A percentile compares a stretch with the other conserved stretches of the same genome.
These are phyloP conservation scores for Fusarium chaquense DNA, from an alignment of 2,329 filamentous ascomycete genomes.

Conservation along the genomic window DNA sequence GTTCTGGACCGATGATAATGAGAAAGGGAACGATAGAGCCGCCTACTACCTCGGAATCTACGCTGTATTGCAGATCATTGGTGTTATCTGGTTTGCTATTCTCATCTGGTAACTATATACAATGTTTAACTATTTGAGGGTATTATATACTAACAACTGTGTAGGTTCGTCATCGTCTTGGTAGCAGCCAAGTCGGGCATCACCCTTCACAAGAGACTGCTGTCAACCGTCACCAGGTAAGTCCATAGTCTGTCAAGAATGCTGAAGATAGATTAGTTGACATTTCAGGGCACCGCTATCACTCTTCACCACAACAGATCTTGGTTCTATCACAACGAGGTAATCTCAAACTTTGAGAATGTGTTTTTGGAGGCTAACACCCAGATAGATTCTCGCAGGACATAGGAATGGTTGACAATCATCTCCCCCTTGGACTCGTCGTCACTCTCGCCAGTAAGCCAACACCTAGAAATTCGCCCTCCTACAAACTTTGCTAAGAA, in stretches of 20 bases:
- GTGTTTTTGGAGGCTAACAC: not conserved
- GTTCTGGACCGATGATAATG: slow-evolving; percentile 47
- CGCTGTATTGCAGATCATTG: slow-evolving; percentile 40
- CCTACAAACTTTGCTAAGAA: slow-evolving; percentile 1
- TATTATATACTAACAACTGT: not conserved
- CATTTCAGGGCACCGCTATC: slow-evolving; percentile 53
- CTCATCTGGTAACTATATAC: slow-evolving; percentile 36
- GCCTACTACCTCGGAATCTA: slow-evolving; percentile 47
- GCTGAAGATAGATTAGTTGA: slow-evolving; percentile 16
- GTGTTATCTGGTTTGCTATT: slow-evolving; percentile 39
- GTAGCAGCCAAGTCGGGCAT: slow-evolving; percentile 47
- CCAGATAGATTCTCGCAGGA: slow-evolving; percentile 57
- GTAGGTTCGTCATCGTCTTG: slow-evolving; percentile 48
- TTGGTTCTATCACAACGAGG: slow-evolving; percentile 58
- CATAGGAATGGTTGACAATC: slow-evolving; percentile 58
- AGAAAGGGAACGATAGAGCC: not conserved
- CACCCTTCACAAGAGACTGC: slow-evolving; percentile 42
- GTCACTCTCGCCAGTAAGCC: slow-evolving; percentile 53
- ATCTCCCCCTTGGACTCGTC: slow-evolving; percentile 54
- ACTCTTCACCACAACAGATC: slow-evolving; percentile 56
- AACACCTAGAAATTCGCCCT: not conserved
- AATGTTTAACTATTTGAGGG: not conserved
- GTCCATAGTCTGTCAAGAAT: fast-evolving
- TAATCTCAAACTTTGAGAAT: slow-evolving; percentile 11
- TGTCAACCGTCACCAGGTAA: slow-evolving; percentile 43